Evolutionary conservation across 148 eudicot species (phyloP).

Genomic region (Linanthus parryae): DNA sequence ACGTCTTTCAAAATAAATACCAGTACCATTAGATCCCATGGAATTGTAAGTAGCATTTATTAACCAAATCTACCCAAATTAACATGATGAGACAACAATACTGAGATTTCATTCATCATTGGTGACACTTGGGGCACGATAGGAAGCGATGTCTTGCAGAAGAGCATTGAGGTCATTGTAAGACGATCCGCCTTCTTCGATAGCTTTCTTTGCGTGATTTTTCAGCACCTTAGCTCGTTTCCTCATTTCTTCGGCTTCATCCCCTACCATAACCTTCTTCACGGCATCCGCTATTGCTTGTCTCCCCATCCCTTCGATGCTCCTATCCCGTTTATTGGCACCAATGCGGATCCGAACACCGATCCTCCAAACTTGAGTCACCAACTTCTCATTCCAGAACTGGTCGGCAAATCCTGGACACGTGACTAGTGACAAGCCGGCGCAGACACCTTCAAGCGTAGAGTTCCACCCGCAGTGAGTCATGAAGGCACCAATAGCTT

Average conservation of each 20-base stretch:
- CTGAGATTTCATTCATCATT: no score
- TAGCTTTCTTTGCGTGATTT: constrained; percentile 32
- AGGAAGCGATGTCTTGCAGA: no score
- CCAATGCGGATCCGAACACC: constrained; percentile 38
- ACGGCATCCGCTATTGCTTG: constrained; percentile 21
- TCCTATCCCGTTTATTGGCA: not conserved
- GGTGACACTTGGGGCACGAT: no score
- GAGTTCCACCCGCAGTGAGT: constrained; percentile 40
- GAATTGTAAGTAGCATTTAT: no score
- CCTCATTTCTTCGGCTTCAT: no score
- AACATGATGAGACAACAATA: no score
- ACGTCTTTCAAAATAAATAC: no score
- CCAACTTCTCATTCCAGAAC: constrained; percentile 27
- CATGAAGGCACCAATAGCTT: constrained; percentile 21
- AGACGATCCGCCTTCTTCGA: constrained; percentile 37
- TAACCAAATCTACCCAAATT: no score
- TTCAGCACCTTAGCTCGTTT: constrained; percentile 14
- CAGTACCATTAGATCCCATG: no score
- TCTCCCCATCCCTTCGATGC: constrained; percentile 1
- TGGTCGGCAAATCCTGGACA: constrained; percentile 33
- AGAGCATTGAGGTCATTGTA: constrained; percentile 10
- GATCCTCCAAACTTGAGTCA: constrained; percentile 19
- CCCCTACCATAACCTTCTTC: constrained; percentile 8
- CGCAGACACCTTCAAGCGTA: constrained; percentile 13
- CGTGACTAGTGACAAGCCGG: constrained; percentile 27